These are phyloP conservation scores for Adansonia gregorii DNA, from an alignment of 441 rosid genomes.

Conservation along the genomic window DNA sequence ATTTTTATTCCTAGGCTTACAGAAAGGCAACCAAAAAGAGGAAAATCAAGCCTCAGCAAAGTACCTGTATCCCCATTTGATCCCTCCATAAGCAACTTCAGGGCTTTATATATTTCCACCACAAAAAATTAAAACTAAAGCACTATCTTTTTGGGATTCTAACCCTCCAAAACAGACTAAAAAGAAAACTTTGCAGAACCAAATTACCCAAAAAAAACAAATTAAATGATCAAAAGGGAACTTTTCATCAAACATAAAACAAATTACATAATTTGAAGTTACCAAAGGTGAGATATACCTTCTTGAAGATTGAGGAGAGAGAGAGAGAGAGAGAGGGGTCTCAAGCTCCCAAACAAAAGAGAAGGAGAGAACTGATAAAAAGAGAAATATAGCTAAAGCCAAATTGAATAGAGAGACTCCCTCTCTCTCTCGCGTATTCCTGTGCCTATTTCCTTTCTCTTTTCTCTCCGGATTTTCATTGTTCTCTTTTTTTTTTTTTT, in stretches of 20 bases:
- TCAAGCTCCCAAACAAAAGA: neutral
- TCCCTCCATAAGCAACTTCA: neutral
- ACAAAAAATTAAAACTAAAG: neutral
- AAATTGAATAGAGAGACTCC: neutral
- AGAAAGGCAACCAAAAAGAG: neutral
- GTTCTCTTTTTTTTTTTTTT: neutral
- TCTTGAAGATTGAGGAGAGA: neutral
- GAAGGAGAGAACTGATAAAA: neutral
- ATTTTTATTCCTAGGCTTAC: neutral
- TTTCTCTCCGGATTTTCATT: neutral
- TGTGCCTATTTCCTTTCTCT: neutral
- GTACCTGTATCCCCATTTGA: conserved; percentile 10
- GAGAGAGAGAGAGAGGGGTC: neutral
- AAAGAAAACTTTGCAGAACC: conserved; percentile 9
- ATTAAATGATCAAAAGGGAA: neutral
- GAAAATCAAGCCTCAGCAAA: neutral
- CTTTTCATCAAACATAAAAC: neutral
- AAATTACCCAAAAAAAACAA: neutral
- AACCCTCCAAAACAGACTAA: neutral
- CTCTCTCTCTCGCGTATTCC: neutral
- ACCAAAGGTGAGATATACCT: conserved; percentile 11
- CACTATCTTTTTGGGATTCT: neutral
- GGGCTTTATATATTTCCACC: neutral
- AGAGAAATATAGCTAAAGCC: neutral
- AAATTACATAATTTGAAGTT: neutral